These are phyloP conservation scores for Aspergillus persii DNA, from an alignment of 2,329 filamentous ascomycete species.

Conservation along the genomic window DNA sequence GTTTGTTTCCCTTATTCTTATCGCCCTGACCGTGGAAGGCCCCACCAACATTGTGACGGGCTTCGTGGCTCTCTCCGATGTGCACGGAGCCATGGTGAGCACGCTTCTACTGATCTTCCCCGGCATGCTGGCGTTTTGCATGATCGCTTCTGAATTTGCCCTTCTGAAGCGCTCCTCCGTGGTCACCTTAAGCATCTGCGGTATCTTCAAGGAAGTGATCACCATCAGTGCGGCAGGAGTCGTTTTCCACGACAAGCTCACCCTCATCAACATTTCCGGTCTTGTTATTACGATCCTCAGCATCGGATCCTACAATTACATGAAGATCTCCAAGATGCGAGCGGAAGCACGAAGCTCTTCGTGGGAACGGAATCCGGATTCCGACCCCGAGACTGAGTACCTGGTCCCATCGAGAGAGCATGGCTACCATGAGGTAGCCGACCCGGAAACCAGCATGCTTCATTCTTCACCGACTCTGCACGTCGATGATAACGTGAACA, in stretches of 20 bases:
- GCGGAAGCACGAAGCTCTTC: slow-evolving; percentile 61
- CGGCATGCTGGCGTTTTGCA: slow-evolving; percentile 85
- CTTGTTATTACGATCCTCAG: slow-evolving; percentile 83
- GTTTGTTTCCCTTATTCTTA: slow-evolving; percentile 76
- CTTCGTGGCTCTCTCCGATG: slow-evolving; percentile 59
- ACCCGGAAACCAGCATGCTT: slow-evolving; percentile 23
- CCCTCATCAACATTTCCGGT: slow-evolving; percentile 80
- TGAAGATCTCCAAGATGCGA: slow-evolving; percentile 90
- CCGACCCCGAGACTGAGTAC: slow-evolving; percentile 29
- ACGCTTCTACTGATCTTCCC: slow-evolving; percentile 81
- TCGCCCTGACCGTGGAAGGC: slow-evolving; percentile 85
- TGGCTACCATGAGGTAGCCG: slow-evolving; percentile 26
- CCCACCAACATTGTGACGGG: slow-evolving; percentile 66
- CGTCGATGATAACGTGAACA: slow-evolving; percentile 25
- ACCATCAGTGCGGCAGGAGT: slow-evolving; percentile 87
- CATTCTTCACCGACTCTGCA: slow-evolving; percentile 10
- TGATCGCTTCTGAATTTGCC: slow-evolving; percentile 96
- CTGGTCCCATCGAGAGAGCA: slow-evolving; percentile 22
- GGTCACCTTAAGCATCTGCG: slow-evolving; percentile 92
- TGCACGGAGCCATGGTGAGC: slow-evolving; percentile 66
- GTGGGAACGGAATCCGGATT: slow-evolving; percentile 24
- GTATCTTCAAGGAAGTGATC: slow-evolving; percentile 98
- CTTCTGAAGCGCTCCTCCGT: slow-evolving; percentile 92
- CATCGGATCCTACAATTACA: slow-evolving; percentile 88
- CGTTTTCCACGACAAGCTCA: slow-evolving; percentile 85